Conservation (phyloP, 164 flowering plant genomes). For the Protea cynaroides region DNA sequence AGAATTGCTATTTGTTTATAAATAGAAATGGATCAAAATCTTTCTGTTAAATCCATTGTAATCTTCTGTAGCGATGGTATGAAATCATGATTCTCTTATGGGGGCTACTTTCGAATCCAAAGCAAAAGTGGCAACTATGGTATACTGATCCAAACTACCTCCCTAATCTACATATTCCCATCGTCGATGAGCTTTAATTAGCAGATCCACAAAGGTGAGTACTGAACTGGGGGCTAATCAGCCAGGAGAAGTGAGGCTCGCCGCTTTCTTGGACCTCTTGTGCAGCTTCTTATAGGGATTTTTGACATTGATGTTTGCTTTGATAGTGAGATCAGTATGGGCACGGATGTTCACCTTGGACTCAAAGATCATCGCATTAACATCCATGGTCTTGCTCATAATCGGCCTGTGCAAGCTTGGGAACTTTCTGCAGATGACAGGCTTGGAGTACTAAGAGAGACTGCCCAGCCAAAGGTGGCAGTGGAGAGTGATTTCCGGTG, state of each 20-base stretch:
- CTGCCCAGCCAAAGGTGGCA: constrained; percentile 58
- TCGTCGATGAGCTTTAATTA: constrained; percentile 66
- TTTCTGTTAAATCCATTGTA: too few relatives aligned
- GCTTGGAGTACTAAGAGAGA: constrained; percentile 66
- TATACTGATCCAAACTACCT: constrained; percentile 66
- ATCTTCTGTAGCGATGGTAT: constrained; percentile 99
- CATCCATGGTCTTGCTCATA: constrained; percentile 60
- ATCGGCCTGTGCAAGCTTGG: constrained; percentile 80
- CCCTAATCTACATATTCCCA: constrained; percentile 76
- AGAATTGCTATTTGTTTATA: too few relatives aligned
- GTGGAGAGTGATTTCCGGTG: too few relatives aligned
- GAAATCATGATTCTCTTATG: constrained; percentile 75
- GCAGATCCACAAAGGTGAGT: constrained; percentile 65
- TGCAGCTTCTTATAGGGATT: constrained; percentile 46
- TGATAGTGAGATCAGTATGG: constrained; percentile 48
- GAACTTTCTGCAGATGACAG: constrained; percentile 72
- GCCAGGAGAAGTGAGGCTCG: constrained; percentile 41
- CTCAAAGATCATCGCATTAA: constrained; percentile 41
- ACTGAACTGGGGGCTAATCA: constrained; percentile 63
- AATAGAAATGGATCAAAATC: too few relatives aligned
- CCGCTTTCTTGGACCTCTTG: constrained; percentile 40
- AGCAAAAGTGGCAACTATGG: constrained; percentile 82
- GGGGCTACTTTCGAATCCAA: constrained; percentile 49
- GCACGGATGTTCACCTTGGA: constrained; percentile 59
- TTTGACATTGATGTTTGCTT: constrained; percentile 42